Evolutionary conservation across 2,329 filamentous ascomycete genomes (phyloP).

Genomic region (Nannizziopsis barbatae): DNA sequence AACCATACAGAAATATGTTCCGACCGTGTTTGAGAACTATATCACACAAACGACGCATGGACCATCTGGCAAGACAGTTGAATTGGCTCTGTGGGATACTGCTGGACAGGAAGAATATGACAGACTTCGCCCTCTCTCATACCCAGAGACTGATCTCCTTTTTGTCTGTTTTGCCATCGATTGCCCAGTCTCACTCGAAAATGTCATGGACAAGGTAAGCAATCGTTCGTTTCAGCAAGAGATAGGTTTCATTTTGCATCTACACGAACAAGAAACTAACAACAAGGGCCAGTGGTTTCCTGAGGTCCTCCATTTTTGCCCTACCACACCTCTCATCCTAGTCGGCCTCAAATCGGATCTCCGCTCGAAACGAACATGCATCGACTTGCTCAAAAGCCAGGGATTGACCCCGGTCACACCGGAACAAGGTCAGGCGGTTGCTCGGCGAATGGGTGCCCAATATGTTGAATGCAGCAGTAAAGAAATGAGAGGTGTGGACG

Average conservation of each 20-base stretch:
- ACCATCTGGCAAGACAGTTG: slow-evolving; percentile 81
- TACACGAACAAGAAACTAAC: slow-evolving; percentile 7
- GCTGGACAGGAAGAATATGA: slow-evolving; percentile 98
- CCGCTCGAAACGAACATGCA: slow-evolving; percentile 87
- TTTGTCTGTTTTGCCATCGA: slow-evolving; percentile 99
- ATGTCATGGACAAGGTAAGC: slow-evolving; percentile 93
- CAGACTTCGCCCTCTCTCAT: slow-evolving; percentile 84
- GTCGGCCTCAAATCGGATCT: slow-evolving; percentile 96
- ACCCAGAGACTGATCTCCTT: slow-evolving; percentile 93
- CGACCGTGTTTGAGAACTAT: slow-evolving; percentile 99
- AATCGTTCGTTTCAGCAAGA: neutral
- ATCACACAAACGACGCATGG: slow-evolving; percentile 92
- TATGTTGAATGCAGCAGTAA: slow-evolving; percentile 99
- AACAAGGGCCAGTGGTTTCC: slow-evolving; percentile 71
- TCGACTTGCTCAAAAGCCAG: slow-evolving; percentile 97
- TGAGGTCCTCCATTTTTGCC: slow-evolving; percentile 97
- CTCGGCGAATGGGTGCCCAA: slow-evolving; percentile 81
- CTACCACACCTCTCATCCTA: slow-evolving; percentile 88
- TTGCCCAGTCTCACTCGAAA: slow-evolving; percentile 94
- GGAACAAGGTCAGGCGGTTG: slow-evolving; percentile 78
- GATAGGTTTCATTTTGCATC: too few relatives aligned
- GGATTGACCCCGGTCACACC: slow-evolving; percentile 88
- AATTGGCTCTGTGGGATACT: slow-evolving; percentile 96
- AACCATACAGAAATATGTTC: slow-evolving; percentile 81
- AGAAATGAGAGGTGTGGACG: slow-evolving; percentile 90